These are phyloP conservation scores for Pleurotus djamor DNA, from an alignment of 768 basidiomycete genomes.

Conservation along the genomic window DNA sequence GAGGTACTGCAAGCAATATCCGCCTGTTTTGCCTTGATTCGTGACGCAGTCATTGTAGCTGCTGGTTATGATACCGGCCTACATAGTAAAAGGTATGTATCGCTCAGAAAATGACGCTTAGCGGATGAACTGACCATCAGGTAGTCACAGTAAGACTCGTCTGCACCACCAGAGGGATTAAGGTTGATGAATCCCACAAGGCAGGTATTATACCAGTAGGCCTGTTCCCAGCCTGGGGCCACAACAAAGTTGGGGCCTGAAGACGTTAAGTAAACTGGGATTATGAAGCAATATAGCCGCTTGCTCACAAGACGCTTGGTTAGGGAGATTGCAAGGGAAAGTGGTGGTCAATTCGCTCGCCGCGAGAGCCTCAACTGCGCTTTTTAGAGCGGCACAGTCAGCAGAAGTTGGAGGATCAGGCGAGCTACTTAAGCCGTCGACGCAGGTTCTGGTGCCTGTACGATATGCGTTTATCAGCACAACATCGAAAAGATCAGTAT, in stretches of 20 bases:
- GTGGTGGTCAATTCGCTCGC: background rate
- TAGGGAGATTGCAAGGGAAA: constrained; percentile 10
- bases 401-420: constrained; percentile 2
- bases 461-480: background rate
- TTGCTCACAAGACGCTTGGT: constrained; percentile 3
- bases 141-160: constrained; percentile 10
- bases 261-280: background rate
- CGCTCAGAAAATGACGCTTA: background rate
- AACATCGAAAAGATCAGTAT: background rate
- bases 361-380: constrained; percentile 8
- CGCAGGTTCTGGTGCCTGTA: constrained; percentile 6
- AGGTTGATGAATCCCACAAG: constrained; percentile 10
- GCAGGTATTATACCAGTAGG: constrained; percentile 9
- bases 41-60: background rate
- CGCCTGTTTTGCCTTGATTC: background rate
- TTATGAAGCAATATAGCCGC: background rate
- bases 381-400: constrained; percentile 8
- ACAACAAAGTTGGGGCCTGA: constrained; percentile 11
- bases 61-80: constrained; percentile 4
- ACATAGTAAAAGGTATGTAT: too few relatives aligned
- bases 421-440: constrained; percentile 3
- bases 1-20: constrained; percentile 1
- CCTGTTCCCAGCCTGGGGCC: constrained; percentile 9
- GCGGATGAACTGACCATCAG: constrained; percentile 8
- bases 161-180: constrained; percentile 5